phyloP scores from a whole-genome alignment of 495 filamentous ascomycete species.

The Xylaria curta region DNA sequence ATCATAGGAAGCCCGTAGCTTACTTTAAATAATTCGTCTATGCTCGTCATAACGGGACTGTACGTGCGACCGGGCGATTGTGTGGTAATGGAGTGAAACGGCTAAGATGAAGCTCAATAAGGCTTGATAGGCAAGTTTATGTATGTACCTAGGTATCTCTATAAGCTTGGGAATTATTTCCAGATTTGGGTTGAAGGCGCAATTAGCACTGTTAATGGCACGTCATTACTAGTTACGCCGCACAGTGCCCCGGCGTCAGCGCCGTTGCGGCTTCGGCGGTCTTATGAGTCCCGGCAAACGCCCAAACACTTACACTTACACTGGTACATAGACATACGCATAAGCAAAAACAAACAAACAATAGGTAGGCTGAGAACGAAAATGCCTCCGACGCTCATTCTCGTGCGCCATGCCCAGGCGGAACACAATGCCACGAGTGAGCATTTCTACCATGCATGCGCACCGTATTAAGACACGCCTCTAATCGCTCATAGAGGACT shows the following conservation, averaged over 20 bases:
- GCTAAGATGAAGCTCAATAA: not conserved
- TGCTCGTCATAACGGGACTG: constrained; percentile 65
- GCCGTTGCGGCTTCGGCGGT: constrained; percentile 8
- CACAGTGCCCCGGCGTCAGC: not conserved
- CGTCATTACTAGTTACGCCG: not conserved
- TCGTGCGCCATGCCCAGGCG: constrained; percentile 65
- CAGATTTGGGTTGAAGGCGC: not conserved
- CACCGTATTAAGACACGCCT: not conserved
- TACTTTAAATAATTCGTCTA: constrained; percentile 89
- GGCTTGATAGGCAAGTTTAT: not conserved
- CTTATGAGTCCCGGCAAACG: not conserved
- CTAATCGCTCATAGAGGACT: constrained; percentile 53
- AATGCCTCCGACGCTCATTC: constrained; percentile 66
- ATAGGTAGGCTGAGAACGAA: not conserved
- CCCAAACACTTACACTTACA: constrained; percentile 2
- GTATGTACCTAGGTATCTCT: not conserved
- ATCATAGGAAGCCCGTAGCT: constrained; percentile 14
- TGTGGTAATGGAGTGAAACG: not conserved
- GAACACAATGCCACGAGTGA: constrained; percentile 58
- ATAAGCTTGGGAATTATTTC: constrained; percentile 4
- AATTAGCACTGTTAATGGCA: constrained; percentile 5
- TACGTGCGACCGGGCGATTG: not conserved
- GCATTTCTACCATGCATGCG: constrained; percentile 21
- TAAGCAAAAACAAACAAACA: not conserved
- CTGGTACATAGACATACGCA: not conserved